Evolutionary conservation across 1,284 basidiomycete genomes (phyloP).

Genomic region (Golubevia pallescens): DNA sequence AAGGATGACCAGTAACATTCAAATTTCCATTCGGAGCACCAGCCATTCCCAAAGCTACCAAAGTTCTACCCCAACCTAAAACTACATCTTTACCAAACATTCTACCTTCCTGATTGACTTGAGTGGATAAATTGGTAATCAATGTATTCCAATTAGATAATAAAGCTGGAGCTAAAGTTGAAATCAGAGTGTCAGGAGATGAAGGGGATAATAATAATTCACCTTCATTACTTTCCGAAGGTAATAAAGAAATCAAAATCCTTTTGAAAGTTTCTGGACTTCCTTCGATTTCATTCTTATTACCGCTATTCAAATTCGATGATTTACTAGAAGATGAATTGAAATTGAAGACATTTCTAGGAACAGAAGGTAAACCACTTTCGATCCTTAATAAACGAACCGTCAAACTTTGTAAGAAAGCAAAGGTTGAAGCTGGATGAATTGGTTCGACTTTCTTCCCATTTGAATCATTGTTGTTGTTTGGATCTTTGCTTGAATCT

Average conservation of each 20-base stretch:
- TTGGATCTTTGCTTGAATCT: constrained; percentile 10
- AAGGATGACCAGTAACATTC: not conserved
- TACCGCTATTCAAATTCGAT: constrained; percentile 16
- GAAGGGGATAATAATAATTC: not conserved
- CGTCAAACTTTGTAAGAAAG: constrained; percentile 41
- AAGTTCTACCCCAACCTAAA: constrained; percentile 32
- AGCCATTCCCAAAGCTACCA: constrained; percentile 18
- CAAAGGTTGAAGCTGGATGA: constrained; percentile 45
- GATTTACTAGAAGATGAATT: constrained; percentile 19
- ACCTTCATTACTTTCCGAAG: not conserved
- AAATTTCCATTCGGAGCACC: not conserved
- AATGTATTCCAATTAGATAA: constrained; percentile 48
- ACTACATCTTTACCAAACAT: constrained; percentile 56
- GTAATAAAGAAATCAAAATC: not conserved
- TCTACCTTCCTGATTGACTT: constrained; percentile 48
- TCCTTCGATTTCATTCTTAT: not conserved
- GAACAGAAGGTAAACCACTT: constrained; percentile 29
- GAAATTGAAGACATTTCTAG: constrained; percentile 27
- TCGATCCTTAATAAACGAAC: constrained; percentile 40
- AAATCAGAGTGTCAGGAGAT: constrained; percentile 45
- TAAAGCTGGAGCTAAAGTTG: constrained; percentile 38
- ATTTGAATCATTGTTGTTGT: not conserved
- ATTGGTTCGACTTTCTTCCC: constrained; percentile 19
- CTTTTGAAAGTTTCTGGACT: not conserved
- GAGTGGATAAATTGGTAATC: constrained; percentile 28